A percentile compares a stretch with the other conserved stretches of the same genome.
Conservation (phyloP, 2,329 filamentous ascomycete genomes). For the Aspergillus puulaauensis region DNA sequence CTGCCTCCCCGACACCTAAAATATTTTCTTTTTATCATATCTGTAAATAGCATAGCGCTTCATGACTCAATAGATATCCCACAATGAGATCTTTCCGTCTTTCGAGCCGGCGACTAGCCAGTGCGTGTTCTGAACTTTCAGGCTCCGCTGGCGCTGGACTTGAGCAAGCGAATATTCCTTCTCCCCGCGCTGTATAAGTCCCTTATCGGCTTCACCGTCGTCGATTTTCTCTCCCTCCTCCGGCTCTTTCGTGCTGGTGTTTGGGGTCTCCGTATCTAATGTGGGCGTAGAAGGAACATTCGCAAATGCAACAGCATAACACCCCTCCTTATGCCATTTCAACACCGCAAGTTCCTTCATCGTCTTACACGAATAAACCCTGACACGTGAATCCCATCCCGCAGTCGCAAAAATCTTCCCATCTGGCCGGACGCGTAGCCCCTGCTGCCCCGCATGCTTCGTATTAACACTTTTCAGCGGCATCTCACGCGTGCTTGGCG, state of each 20-base stretch:
- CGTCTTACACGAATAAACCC: slow-evolving; percentile 77
- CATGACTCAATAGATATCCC: slow-evolving; percentile 76
- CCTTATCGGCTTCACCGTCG: background rate
- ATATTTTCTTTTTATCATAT: background rate
- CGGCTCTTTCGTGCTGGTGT: background rate
- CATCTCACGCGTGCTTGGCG: slow-evolving; percentile 23
- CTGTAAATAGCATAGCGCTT: slow-evolving; percentile 27
- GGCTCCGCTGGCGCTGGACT: slow-evolving; percentile 64
- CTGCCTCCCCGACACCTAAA: background rate
- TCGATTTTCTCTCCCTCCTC: background rate
- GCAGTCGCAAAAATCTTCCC: slow-evolving; percentile 82
- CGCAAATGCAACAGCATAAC: slow-evolving; percentile 77
- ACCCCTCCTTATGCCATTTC: slow-evolving; percentile 90
- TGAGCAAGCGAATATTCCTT: slow-evolving; percentile 36
- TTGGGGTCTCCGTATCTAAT: background rate
- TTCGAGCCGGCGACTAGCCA: slow-evolving; percentile 92
- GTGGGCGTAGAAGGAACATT: slow-evolving; percentile 26
- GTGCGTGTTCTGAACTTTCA: slow-evolving; percentile 69
- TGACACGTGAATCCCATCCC: slow-evolving; percentile 81
- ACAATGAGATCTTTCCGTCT: slow-evolving; percentile 91
- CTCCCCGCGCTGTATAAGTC: slow-evolving; percentile 9
- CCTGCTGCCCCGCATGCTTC: slow-evolving; percentile 88
- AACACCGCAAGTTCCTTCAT: slow-evolving; percentile 87
- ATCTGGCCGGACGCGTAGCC: slow-evolving; percentile 73
- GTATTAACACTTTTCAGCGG: slow-evolving; percentile 68